phyloP scores from a whole-genome alignment of 163 green algal genomes.

The Chlamydomonas reinhardtii region DNA sequence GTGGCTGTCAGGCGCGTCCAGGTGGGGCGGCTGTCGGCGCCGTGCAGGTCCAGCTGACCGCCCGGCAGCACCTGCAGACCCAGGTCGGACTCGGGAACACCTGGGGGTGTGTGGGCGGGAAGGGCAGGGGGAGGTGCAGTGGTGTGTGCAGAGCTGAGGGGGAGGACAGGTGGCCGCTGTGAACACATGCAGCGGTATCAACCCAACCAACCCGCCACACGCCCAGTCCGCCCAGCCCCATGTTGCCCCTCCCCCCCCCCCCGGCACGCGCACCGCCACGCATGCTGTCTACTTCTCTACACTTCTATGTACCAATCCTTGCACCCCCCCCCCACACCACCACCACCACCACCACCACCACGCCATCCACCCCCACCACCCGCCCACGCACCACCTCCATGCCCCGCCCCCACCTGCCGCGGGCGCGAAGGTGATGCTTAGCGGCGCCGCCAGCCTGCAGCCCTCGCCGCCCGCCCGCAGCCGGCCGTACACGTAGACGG shows the following conservation, averaged over 20 bases:
- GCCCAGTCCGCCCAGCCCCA: too few relatives aligned
- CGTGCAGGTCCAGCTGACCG: constrained; percentile 67
- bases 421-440: constrained; percentile 65
- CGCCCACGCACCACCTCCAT: too few relatives aligned
- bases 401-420: neutral
- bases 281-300: too few relatives aligned
- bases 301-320: too few relatives aligned
- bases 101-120: neutral
- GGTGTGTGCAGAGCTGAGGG: neutral
- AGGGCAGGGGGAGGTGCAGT: neutral
- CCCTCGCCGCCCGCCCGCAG: constrained; percentile 54
- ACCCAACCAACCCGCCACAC: too few relatives aligned
- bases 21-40: constrained; percentile 61
- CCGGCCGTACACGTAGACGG: constrained; percentile 61
- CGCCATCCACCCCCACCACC: too few relatives aligned
- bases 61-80: constrained; percentile 25
- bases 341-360: too few relatives aligned
- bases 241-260: too few relatives aligned
- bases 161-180: neutral
- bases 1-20: constrained; percentile 66
- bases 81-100: constrained; percentile 26
- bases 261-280: too few relatives aligned
- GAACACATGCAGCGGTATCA: too few relatives aligned
- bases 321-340: too few relatives aligned
- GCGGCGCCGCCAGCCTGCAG: constrained; percentile 54